phyloP scores from a whole-genome alignment of 768 basidiomycete genomes.

The Rhodotorula paludigena region DNA sequence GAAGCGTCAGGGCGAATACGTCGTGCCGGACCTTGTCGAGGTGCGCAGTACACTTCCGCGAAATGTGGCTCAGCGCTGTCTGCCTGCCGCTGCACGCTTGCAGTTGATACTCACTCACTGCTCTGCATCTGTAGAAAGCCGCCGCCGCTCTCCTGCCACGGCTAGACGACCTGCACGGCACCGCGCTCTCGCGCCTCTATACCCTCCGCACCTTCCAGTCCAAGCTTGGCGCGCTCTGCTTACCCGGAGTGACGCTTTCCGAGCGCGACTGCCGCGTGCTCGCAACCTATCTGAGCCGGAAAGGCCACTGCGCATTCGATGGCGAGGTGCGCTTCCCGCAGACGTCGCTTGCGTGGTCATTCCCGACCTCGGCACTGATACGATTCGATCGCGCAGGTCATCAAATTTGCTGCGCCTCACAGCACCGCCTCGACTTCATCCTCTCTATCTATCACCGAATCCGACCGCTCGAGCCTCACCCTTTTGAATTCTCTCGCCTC shows the following conservation, averaged over 20 bases:
- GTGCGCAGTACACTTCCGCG: constrained; percentile 5
- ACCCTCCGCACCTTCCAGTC: constrained; percentile 19
- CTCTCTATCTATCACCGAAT: constrained; percentile 9
- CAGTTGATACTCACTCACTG: too few relatives aligned
- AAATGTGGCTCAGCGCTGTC: too few relatives aligned
- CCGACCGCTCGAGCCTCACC: constrained; percentile 29
- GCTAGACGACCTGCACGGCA: constrained; percentile 18
- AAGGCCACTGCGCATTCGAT: constrained; percentile 20
- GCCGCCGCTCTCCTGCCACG: constrained; percentile 5
- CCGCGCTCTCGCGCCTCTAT: constrained; percentile 33
- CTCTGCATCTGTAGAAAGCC: constrained; percentile 1
- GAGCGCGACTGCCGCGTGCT: constrained; percentile 26
- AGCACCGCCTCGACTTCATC: background rate
- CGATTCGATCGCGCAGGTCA: constrained; percentile 16
- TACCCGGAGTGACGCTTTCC: constrained; percentile 12
- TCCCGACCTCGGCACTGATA: background rate
- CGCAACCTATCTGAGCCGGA: constrained; percentile 9
- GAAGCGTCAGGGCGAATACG: constrained; percentile 19
- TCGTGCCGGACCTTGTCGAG: constrained; percentile 33
- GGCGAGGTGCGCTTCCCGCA: constrained; percentile 14
- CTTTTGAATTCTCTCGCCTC: constrained; percentile 24
- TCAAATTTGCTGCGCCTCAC: constrained; percentile 31
- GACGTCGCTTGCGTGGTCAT: too few relatives aligned
- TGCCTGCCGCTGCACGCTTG: background rate
- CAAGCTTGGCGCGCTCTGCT: constrained; percentile 15